A percentile compares a stretch with the other conserved stretches of the same genome.
Evolutionary conservation across 1,284 basidiomycete genomes (phyloP).

Genomic region (Sanghuangporus baumii): DNA sequence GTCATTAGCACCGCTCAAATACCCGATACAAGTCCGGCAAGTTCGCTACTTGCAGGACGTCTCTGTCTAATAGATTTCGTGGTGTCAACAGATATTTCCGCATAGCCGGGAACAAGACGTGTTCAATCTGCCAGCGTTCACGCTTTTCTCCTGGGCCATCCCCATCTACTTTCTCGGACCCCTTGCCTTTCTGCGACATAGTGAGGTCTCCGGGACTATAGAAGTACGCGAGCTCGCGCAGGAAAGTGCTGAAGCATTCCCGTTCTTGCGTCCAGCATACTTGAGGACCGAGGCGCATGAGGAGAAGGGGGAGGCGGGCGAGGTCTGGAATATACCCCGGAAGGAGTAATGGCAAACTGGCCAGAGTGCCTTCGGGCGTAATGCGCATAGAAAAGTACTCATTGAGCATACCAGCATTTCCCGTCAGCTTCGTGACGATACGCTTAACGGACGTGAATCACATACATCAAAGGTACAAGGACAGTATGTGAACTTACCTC

Average conservation of each 20-base stretch:
- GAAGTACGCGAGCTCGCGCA: constrained; percentile 89
- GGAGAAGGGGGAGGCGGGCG: constrained; percentile 78
- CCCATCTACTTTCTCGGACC: constrained; percentile 23
- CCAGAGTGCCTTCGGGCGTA: constrained; percentile 56
- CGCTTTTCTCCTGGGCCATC: constrained; percentile 40
- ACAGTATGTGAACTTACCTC: constrained; percentile 46
- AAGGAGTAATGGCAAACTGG: constrained; percentile 77
- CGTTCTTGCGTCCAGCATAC: constrained; percentile 86
- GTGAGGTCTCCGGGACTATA: constrained; percentile 63
- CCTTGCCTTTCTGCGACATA: constrained; percentile 23
- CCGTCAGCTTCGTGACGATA: constrained; percentile 51
- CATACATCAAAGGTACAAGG: neutral
- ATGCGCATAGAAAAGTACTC: constrained; percentile 90
- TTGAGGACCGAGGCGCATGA: constrained; percentile 83
- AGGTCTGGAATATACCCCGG: constrained; percentile 83
- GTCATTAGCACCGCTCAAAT: constrained; percentile 75
- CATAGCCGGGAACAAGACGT: constrained; percentile 81
- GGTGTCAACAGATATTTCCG: constrained; percentile 70
- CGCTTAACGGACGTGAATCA: constrained; percentile 35
- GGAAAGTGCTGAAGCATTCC: constrained; percentile 81
- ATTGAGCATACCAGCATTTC: constrained; percentile 77
- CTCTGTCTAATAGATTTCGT: constrained; percentile 61
- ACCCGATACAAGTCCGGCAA: constrained; percentile 86
- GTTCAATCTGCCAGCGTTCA: constrained; percentile 80
- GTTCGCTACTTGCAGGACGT: constrained; percentile 82